Conservation (phyloP, 306 rosid genomes). For the Inga oerstediana region DNA sequence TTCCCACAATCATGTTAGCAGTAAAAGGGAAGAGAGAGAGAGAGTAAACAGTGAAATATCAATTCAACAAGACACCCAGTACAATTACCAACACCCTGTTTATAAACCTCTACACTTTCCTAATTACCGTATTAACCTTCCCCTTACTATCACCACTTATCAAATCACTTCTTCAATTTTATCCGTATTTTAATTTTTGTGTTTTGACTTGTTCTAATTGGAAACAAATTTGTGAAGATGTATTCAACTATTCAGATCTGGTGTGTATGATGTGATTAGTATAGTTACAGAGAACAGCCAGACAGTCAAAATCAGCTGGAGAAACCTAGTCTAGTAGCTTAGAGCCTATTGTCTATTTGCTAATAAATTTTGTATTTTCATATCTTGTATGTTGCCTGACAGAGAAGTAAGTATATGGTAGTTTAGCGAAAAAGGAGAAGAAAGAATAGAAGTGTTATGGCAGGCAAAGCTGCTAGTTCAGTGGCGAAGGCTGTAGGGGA, state of each 20-base stretch:
- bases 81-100: too few relatives aligned
- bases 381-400: slow-evolving; percentile 8
- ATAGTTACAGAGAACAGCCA: not conserved
- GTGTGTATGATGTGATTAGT: not conserved
- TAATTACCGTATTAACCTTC: too few relatives aligned
- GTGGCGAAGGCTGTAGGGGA: not conserved
- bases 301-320: not conserved
- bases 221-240: not conserved
- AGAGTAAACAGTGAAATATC: too few relatives aligned
- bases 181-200: not conserved
- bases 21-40: too few relatives aligned
- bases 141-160: too few relatives aligned
- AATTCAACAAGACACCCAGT: too few relatives aligned
- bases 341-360: slow-evolving; percentile 10
- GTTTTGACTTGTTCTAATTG: not conserved
- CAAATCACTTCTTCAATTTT: not conserved
- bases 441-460: not conserved
- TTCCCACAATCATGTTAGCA: not conserved
- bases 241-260: not conserved
- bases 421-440: not conserved
- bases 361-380: not conserved
- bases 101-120: too few relatives aligned
- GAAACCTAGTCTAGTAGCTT: not conserved
- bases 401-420: not conserved
- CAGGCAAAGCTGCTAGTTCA: slow-evolving; percentile 5